A percentile compares a stretch with the other conserved stretches of the same genome.
These are phyloP conservation scores for Yamadazyma diddensiae DNA, from an alignment of 1,139 yeast genomes.

Conservation along the genomic window DNA sequence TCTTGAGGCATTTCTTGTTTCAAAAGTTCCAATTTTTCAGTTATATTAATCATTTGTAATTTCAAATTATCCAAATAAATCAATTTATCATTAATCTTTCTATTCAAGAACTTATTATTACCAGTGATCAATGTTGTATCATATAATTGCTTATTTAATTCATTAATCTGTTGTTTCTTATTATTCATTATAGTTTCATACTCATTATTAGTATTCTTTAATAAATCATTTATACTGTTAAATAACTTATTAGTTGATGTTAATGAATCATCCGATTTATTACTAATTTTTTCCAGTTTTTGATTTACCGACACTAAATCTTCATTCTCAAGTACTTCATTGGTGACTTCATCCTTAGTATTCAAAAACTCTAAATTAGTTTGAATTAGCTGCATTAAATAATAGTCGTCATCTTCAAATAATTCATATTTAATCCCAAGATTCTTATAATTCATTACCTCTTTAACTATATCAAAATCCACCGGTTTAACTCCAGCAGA, in stretches of 20 bases:
- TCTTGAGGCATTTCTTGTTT: constrained; percentile 22
- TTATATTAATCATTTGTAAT: constrained; percentile 42
- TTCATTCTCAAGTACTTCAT: constrained; percentile 21
- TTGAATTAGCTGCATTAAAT: constrained; percentile 32
- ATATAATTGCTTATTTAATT: constrained; percentile 36
- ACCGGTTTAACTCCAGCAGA: constrained; percentile 81
- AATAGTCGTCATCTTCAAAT: constrained; percentile 21
- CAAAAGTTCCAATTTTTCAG: constrained; percentile 32
- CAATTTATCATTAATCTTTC: constrained; percentile 38
- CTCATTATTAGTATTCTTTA: constrained; percentile 38
- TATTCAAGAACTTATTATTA: constrained; percentile 39
- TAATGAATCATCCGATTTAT: constrained; percentile 7
- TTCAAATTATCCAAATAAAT: constrained; percentile 40
- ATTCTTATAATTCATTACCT: constrained; percentile 17
- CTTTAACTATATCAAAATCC: constrained; percentile 72
- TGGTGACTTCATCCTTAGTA: constrained; percentile 26
- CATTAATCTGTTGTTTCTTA: constrained; percentile 36
- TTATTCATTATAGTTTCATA: constrained; percentile 37
- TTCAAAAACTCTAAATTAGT: constrained; percentile 35
- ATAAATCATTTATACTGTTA: constrained; percentile 41
- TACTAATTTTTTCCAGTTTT: constrained; percentile 11
- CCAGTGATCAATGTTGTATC: constrained; percentile 46
- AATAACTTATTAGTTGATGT: constrained; percentile 32
- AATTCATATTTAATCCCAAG: constrained; percentile 14
- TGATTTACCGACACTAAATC: constrained; percentile 11